Percentiles rank a stretch among this genome's conserved stretches.
Conservation (phyloP, 2,329 filamentous ascomycete genomes). For the Gaeumannomyces tritici region DNA sequence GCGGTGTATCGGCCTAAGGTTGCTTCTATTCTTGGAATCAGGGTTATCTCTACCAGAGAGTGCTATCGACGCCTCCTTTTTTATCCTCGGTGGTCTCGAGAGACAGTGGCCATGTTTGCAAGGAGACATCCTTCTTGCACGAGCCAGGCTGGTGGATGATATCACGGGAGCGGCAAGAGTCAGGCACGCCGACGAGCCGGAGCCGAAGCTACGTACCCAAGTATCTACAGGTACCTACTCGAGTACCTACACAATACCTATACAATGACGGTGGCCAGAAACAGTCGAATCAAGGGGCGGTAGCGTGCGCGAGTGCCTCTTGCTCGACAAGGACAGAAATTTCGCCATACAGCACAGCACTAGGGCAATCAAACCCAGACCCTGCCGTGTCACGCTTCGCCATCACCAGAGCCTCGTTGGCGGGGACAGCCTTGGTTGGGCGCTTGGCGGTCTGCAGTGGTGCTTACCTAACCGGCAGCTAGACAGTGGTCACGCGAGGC, state of each 20-base stretch:
- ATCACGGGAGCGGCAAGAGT: neutral
- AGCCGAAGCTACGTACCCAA: too few species aligned
- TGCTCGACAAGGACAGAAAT: neutral
- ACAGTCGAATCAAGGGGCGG: neutral
- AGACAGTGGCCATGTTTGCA: too few species aligned
- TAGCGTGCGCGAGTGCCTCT: neutral
- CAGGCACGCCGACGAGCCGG: neutral
- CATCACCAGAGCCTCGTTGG: neutral
- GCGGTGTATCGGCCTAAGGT: too few species aligned
- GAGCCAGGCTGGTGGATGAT: too few species aligned
- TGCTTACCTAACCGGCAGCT: neutral
- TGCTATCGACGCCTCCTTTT: too few species aligned
- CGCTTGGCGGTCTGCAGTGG: neutral
- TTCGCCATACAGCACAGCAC: neutral
- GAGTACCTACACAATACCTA: too few species aligned
- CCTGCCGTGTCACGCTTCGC: neutral
- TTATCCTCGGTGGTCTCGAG: too few species aligned
- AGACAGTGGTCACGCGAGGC: neutral
- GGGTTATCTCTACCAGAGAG: too few species aligned
- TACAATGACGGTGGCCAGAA: neutral
- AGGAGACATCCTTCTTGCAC: too few species aligned
- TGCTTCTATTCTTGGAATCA: too few species aligned
- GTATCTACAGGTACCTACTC: too few species aligned
- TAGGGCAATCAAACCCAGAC: neutral
- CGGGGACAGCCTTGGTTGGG: too few species aligned